Conservation (phyloP, 805 yeast species). For the Candida endomychidarum region DNA sequence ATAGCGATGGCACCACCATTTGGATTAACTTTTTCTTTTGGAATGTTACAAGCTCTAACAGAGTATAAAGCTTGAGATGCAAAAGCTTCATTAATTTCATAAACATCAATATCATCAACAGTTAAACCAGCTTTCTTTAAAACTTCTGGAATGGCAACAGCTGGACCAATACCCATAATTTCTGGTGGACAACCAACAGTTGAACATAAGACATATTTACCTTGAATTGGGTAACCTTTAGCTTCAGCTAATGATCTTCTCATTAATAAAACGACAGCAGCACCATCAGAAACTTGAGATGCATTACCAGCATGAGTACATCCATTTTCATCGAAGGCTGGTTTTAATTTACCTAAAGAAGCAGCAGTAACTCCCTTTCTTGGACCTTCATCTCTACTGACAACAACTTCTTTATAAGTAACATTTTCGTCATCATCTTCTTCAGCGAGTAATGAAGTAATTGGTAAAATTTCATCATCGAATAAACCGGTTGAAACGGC, state of each 20-base stretch:
- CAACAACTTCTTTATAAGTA: conserved; percentile 40
- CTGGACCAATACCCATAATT: conserved; percentile 98
- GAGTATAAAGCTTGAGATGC: conserved; percentile 92
- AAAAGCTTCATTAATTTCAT: conserved; percentile 94
- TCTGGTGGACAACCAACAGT: conserved; percentile 95
- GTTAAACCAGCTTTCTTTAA: conserved; percentile 60
- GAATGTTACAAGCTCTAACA: conserved; percentile 63
- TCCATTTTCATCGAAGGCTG: conserved; percentile 86
- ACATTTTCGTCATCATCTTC: conserved; percentile 60
- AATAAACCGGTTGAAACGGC: conserved; percentile 76
- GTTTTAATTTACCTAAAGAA: conserved; percentile 70
- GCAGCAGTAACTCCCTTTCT: conserved; percentile 81
- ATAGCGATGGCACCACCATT: conserved; percentile 96
- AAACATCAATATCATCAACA: conserved; percentile 67
- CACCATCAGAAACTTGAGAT: conserved; percentile 95
- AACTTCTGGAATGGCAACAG: conserved; percentile 86
- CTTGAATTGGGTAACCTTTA: conserved; percentile 69
- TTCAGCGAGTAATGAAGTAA: conserved; percentile 57
- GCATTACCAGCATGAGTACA: conserved; percentile 95
- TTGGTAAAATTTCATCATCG: conserved; percentile 85
- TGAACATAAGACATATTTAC: conserved; percentile 75
- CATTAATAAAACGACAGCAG: conserved; percentile 83
- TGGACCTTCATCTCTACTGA: conserved; percentile 85
- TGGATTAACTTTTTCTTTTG: conserved; percentile 65
- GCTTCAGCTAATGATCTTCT: conserved; percentile 82